Evolutionary conservation across 768 basidiomycete species (phyloP).

Genomic region (Neoboletus brunneissimus): DNA sequence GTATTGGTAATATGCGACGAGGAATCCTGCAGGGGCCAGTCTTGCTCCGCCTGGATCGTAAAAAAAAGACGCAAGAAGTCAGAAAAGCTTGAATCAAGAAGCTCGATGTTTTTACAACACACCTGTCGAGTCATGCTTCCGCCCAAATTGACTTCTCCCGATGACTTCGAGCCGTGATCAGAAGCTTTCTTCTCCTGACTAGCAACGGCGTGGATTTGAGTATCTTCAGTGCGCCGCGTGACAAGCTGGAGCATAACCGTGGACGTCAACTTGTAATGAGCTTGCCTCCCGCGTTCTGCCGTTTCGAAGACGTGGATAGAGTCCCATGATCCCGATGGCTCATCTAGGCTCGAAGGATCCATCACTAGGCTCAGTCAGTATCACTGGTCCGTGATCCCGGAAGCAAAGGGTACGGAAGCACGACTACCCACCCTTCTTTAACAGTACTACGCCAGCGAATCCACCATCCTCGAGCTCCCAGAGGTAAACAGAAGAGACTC

Average conservation of each 20-base stretch:
- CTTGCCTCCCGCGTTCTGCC: conserved; percentile 85
- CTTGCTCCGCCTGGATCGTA: conserved; percentile 71
- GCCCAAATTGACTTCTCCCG: conserved; percentile 80
- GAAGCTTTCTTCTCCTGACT: conserved; percentile 36
- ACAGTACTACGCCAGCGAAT: conserved; percentile 93
- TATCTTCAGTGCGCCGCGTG: conserved; percentile 42
- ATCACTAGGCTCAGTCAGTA: conserved; percentile 45
- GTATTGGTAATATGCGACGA: conserved; percentile 89
- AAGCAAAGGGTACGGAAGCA: conserved; percentile 3
- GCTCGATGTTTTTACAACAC: conserved; percentile 26
- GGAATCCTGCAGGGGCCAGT: conserved; percentile 74
- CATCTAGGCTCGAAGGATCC: conserved; percentile 50
- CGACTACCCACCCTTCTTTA: conserved; percentile 79
- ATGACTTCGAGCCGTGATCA: conserved; percentile 51
- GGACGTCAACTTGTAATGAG: conserved; percentile 96
- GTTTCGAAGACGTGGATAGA: conserved; percentile 98
- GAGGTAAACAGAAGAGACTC: conserved; percentile 92
- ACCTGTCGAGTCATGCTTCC: conserved; percentile 99
- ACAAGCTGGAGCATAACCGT: conserved; percentile 94
- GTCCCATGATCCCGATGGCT: conserved; percentile 91
- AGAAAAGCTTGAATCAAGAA: conserved; percentile 9
- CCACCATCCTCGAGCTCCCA: conserved; percentile 98
- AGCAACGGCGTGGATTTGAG: conserved; percentile 10
- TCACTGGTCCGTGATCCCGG: not conserved
- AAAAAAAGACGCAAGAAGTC: conserved; percentile 10